Evolutionary conservation across 768 basidiomycete genomes (phyloP), one percentile per base, ranked within the genome.

Genomic region (Phlegmacium glaucopus): DNA sequence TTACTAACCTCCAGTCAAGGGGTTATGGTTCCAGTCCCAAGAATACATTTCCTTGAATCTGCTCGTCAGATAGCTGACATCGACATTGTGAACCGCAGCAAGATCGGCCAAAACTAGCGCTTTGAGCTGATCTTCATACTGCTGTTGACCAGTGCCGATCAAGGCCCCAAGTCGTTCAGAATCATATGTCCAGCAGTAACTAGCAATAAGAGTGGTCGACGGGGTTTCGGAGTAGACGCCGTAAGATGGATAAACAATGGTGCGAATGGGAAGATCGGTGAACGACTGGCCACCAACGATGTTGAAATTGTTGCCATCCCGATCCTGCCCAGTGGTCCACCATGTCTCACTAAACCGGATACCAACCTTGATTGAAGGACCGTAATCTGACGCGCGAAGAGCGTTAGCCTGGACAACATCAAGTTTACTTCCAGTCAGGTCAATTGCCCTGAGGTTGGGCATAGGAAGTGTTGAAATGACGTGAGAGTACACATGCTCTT

Each of bases 181-280:
- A 29, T 77, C 74, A 0, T 64, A 48, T 9, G 66, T 66, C 71
- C 69, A 72, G 26, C 51, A 55, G 56, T 74, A 76, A 41, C 70
- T 72, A 3, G 68, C 72, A 9, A 76, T 71, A 7, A 76, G 57
- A 0, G 58, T 62, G 6, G 49, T 51, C 1, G 58, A 40, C 15
- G 62, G 55, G 7, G 57, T 61, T 0, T 50, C 51, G 17, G 51
- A 39, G n/a, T 52, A 46, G 17, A 54, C 51, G 0, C 70, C 71
- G 18, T 69, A 70, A 2, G 74, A 76, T 0, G 75, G 76, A 50
- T 75, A 77, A 3, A 77, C 69, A 41, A 72, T 58, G 0, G 64
- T 68, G 26, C 72, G 65, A n/a, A 72, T 54, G 6, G 68, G 70
- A 13, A 64, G 55, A 53, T 76, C 75, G 1, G 73, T 77, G 52